phyloP scores from a whole-genome alignment of 2,329 filamentous ascomycete genomes.

The Claviceps monticola region DNA sequence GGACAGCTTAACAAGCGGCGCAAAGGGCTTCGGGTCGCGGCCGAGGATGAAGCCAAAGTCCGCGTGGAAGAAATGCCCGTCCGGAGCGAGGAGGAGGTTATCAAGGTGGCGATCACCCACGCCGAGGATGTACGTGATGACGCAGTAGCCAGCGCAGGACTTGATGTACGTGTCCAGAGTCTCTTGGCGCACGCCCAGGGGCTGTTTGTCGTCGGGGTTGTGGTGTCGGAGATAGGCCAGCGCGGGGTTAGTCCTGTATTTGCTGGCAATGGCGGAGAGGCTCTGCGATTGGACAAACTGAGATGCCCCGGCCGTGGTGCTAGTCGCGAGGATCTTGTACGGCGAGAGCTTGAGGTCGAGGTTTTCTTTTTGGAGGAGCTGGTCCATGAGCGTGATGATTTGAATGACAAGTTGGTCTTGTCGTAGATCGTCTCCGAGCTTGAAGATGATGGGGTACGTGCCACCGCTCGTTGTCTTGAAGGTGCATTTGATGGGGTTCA shows the following conservation, averaged over 20 bases:
- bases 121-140: conserved; percentile 94
- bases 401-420: conserved; percentile 95
- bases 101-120: conserved; percentile 94
- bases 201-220: conserved; percentile 72
- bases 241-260: conserved; percentile 61
- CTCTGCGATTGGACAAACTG: conserved; percentile 85
- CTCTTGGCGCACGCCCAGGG: conserved; percentile 79
- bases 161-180: conserved; percentile 91
- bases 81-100: conserved; percentile 80
- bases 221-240: conserved; percentile 78
- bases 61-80: conserved; percentile 93
- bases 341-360: conserved; percentile 88
- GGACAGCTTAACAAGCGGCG: conserved; percentile 90
- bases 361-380: conserved; percentile 88
- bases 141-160: conserved; percentile 93
- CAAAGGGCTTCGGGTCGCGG: conserved; percentile 92
- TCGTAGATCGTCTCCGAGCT: conserved; percentile 87
- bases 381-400: conserved; percentile 97
- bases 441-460: conserved; percentile 90
- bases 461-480: conserved; percentile 69
- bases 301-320: conserved; percentile 74
- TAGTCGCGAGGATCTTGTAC: conserved; percentile 91
- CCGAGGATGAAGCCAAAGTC: conserved; percentile 98
- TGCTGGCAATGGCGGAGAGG: conserved; percentile 69
- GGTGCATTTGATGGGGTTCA: conserved; percentile 80